Evolutionary conservation across 768 basidiomycete species (phyloP).

Genomic region (Cantharellus anzutake): DNA sequence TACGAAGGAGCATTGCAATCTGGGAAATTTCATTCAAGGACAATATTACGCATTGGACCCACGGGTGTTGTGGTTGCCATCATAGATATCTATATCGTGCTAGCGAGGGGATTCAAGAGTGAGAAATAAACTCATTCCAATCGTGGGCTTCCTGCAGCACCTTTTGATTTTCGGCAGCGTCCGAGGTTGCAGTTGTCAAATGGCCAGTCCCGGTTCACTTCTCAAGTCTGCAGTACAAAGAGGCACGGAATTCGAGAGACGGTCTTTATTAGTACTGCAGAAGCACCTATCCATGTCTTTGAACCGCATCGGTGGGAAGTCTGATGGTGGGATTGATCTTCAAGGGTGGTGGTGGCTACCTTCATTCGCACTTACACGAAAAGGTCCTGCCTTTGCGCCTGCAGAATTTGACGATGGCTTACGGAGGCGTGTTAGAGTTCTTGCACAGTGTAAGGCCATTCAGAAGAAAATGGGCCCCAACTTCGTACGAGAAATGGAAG

Average conservation of each 20-base stretch:
- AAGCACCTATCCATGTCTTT: slow-evolving; percentile 62
- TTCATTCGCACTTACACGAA: background rate
- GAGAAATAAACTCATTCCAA: no score
- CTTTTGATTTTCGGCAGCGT: no score
- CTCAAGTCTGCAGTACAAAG: slow-evolving; percentile 35
- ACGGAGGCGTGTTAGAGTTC: slow-evolving; percentile 44
- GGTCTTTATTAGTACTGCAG: slow-evolving; percentile 41
- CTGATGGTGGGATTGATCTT: slow-evolving; percentile 82
- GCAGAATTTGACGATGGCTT: background rate
- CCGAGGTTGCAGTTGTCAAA: no score
- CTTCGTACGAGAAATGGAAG: slow-evolving; percentile 77
- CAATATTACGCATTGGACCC: no score
- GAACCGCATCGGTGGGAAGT: slow-evolving; percentile 57
- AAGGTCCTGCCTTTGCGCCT: background rate
- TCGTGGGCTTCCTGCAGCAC: no score
- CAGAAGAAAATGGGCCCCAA: slow-evolving; percentile 57
- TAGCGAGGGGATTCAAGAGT: no score
- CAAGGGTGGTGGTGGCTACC: slow-evolving; percentile 92
- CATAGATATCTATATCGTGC: no score
- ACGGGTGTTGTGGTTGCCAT: no score
- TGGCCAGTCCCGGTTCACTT: background rate
- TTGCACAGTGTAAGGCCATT: slow-evolving; percentile 87
- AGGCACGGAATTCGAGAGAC: slow-evolving; percentile 58
- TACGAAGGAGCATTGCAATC: no score
- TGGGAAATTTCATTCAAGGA: no score